Conservation (phyloP, 352 stramenopile genomes). For the Phytophthora citricola region DNA sequence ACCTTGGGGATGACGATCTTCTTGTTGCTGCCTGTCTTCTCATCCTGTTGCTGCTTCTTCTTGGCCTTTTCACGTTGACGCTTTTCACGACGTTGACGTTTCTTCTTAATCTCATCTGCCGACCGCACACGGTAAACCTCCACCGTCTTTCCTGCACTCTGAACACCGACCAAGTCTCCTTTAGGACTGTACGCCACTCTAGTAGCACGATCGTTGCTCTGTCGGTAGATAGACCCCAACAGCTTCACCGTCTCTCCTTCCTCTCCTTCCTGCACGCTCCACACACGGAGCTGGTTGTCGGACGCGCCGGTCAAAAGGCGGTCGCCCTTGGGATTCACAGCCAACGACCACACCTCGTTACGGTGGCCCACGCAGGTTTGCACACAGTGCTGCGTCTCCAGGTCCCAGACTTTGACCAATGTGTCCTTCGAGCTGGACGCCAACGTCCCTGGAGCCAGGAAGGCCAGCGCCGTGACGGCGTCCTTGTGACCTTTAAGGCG, state of each 20-base stretch:
- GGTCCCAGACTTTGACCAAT: constrained; percentile 95
- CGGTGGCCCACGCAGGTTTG: constrained; percentile 94
- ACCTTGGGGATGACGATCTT: constrained; percentile 41
- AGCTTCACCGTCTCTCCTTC: constrained; percentile 57
- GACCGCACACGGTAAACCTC: constrained; percentile 92
- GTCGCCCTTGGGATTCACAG: constrained; percentile 66
- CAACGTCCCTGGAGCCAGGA: constrained; percentile 65
- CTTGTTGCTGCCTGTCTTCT: constrained; percentile 33
- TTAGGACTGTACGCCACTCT: constrained; percentile 64
- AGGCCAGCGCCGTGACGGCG: constrained; percentile 90
- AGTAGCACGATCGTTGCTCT: constrained; percentile 79
- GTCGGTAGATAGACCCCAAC: constrained; percentile 74
- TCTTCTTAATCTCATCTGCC: constrained; percentile 91
- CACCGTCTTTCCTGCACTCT: constrained; percentile 89
- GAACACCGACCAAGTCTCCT: constrained; percentile 75
- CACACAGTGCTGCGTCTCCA: constrained; percentile 94
- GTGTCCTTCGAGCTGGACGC: constrained; percentile 93
- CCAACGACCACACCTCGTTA: constrained; percentile 93
- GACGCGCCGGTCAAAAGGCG: constrained; percentile 82
- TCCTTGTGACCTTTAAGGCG: constrained; percentile 94
- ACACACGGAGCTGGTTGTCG: constrained; percentile 87
- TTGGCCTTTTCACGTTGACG: constrained; percentile 89
- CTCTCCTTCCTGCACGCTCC: constrained; percentile 56
- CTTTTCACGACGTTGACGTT: constrained; percentile 90
- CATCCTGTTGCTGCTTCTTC: constrained; percentile 65